Evolutionary conservation across 345 rosid genomes (phyloP).

Genomic region (Turritis glabra): DNA sequence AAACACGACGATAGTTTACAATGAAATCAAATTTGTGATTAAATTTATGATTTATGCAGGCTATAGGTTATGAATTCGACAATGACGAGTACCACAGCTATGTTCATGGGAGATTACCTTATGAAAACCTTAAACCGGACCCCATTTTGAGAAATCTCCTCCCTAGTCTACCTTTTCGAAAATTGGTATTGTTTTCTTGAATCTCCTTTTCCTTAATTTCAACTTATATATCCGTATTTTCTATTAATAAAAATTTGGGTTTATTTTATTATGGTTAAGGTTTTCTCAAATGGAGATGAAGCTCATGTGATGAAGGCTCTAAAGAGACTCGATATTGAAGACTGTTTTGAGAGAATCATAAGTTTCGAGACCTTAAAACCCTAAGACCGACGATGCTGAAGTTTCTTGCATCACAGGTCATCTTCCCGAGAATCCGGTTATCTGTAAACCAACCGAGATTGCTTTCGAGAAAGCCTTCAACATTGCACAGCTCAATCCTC

Average conservation of each 20-base stretch:
- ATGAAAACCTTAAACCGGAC: slow-evolving; percentile 74
- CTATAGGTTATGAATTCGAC: slow-evolving; percentile 74
- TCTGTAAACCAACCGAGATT: slow-evolving; percentile 70
- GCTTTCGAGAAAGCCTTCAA: slow-evolving; percentile 66
- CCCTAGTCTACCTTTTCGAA: slow-evolving; percentile 60
- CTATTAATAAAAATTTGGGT: not conserved
- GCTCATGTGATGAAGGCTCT: slow-evolving; percentile 62
- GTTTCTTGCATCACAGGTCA: slow-evolving; percentile 40
- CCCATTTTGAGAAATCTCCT: slow-evolving; percentile 67
- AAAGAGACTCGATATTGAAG: slow-evolving; percentile 72
- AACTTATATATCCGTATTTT: not conserved
- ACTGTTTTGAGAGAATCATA: slow-evolving; percentile 85
- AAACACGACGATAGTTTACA: too few species aligned
- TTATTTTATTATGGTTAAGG: slow-evolving; percentile 38
- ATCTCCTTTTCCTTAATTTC: not conserved
- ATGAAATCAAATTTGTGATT: not conserved
- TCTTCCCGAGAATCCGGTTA: slow-evolving; percentile 56
- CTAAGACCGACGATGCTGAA: slow-evolving; percentile 38
- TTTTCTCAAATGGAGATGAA: slow-evolving; percentile 87
- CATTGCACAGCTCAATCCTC: slow-evolving; percentile 62
- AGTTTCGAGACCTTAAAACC: slow-evolving; percentile 83
- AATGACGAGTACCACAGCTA: slow-evolving; percentile 73
- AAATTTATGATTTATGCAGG: slow-evolving; percentile 44
- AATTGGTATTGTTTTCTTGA: slow-evolving; percentile 56
- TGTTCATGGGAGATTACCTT: slow-evolving; percentile 82